Conservation (phyloP, 768 basidiomycete species). For the Trametes cingulata region DNA sequence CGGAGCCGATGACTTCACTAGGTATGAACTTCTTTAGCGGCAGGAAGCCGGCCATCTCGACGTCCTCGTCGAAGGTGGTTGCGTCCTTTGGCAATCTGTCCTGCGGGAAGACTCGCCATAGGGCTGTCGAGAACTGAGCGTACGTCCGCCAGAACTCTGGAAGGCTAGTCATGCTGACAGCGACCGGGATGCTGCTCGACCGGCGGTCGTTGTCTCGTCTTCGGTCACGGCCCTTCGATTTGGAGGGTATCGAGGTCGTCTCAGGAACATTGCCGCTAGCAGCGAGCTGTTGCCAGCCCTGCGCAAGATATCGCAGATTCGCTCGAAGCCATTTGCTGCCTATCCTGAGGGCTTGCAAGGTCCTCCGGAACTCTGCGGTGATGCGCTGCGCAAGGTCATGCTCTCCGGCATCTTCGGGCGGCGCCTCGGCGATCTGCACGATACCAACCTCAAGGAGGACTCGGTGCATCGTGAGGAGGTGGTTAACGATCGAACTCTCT, state of each 20-base stretch:
- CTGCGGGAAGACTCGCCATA: conserved; percentile 69
- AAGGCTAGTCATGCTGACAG: conserved; percentile 39
- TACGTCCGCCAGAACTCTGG: conserved; percentile 74
- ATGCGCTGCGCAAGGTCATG: conserved; percentile 78
- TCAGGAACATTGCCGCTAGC: neutral
- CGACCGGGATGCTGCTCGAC: conserved; percentile 31
- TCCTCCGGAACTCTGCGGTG: conserved; percentile 81
- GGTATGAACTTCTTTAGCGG: conserved; percentile 71
- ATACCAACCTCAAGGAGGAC: conserved; percentile 66
- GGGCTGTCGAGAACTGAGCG: conserved; percentile 59
- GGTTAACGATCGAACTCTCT: conserved; percentile 67
- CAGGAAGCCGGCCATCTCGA: conserved; percentile 84
- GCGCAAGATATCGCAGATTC: conserved; percentile 67
- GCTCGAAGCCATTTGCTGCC: conserved; percentile 86
- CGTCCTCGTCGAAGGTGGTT: conserved; percentile 83
- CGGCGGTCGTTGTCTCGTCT: conserved; percentile 35
- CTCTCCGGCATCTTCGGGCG: conserved; percentile 54
- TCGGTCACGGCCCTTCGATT: conserved; percentile 22
- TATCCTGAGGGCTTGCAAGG: conserved; percentile 84
- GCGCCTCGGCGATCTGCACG: conserved; percentile 57
- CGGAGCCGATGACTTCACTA: conserved; percentile 30
- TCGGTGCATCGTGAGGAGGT: conserved; percentile 66
- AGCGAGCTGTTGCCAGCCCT: conserved; percentile 35
- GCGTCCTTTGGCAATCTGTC: conserved; percentile 57
- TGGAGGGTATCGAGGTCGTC: conserved; percentile 22